Base-by-base conservation (phyloP, 495 filamentous ascomycete species). In the Penicillium paxilli region DNA sequence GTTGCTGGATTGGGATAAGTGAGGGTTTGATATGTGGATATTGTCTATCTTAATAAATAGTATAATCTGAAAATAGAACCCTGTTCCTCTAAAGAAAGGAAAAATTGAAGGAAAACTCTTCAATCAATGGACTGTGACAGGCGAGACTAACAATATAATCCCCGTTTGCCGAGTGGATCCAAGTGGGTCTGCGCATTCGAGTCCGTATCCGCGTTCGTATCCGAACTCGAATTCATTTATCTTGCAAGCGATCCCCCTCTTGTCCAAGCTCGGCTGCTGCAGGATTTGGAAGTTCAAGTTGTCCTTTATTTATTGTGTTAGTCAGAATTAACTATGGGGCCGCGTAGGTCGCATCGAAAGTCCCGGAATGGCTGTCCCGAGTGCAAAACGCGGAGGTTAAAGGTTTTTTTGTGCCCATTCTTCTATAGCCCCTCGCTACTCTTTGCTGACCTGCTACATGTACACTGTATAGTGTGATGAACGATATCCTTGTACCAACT, bases 381-480 rank as follows among this genome's bases (percentile, higher is more conserved):
- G 37, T 67, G 64, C 37, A 67, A 67, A 23, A 19, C 24, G 12
- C 55, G 64, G 26, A 33, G 59, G 16, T 38, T 67, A 3, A 67
- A 67, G 51, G 64, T 67, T 37, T 49, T 49, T 25, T 7, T 28
- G 20, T 4, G 9, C 25, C 12, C 11, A 16, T 25, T 41, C 8
- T 23, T 5, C 20, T 23, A 19, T 5, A 9, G 3, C 35, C n/a
- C 35, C 35, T 7, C 3, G 35, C 35, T 16, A 16, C 6, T n/a
- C n/a, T n/a, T 16, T 3, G 35, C 3, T 49, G 6, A 32, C 49
- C 60, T 33, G 51, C 46, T 32, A 20, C n/a, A n/a, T n/a, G n/a
- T n/a, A n/a, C n/a, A n/a, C n/a, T n/a, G n/a, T 17, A 10, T 33
- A 66, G 63, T 66, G 63, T 33, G 60, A 66, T 46, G 63, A 66